Evolutionary conservation across 73 alveolate genomes (phyloP).

Genomic region (Symbiodinium pilosum): DNA sequence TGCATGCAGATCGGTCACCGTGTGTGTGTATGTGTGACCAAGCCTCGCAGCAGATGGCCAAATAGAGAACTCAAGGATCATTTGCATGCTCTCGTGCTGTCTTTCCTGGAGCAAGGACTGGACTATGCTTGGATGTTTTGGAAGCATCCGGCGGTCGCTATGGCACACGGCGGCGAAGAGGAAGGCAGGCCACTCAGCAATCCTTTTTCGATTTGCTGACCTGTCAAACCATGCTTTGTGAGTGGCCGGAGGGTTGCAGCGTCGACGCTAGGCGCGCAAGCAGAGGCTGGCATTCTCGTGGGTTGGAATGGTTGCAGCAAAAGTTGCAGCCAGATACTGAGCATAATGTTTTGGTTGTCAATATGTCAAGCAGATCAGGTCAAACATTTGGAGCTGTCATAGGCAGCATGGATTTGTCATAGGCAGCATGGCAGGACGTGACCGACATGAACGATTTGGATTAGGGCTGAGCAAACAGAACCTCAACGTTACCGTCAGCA

Average conservation of each 20-base stretch:
- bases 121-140: conserved; percentile 1
- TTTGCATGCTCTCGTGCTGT: too few species aligned
- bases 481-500: too few species aligned
- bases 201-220: neutral
- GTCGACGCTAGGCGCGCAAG: neutral
- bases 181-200: conserved; percentile 27
- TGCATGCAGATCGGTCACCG: too few species aligned
- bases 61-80: too few species aligned
- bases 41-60: neutral
- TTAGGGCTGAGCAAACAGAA: too few species aligned
- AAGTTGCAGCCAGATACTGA: too few species aligned
- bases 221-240: too few species aligned
- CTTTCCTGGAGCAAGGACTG: too few species aligned
- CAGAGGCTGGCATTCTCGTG: neutral
- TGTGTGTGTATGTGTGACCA: neutral
- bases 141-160: conserved; percentile 31
- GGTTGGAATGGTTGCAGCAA: too few species aligned
- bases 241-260: neutral
- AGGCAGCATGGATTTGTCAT: neutral
- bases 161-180: conserved; percentile 27
- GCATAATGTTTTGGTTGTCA: too few species aligned
- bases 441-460: conserved; percentile 59
- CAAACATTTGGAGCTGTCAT: neutral
- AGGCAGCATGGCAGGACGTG: conserved; percentile 34
- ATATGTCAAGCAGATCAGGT: neutral